Percentiles rank a stretch among this genome's conserved stretches.
phyloP scores from a whole-genome alignment of 371 early-diverging fungal species.

The Umbelopsis sp. region DNA sequence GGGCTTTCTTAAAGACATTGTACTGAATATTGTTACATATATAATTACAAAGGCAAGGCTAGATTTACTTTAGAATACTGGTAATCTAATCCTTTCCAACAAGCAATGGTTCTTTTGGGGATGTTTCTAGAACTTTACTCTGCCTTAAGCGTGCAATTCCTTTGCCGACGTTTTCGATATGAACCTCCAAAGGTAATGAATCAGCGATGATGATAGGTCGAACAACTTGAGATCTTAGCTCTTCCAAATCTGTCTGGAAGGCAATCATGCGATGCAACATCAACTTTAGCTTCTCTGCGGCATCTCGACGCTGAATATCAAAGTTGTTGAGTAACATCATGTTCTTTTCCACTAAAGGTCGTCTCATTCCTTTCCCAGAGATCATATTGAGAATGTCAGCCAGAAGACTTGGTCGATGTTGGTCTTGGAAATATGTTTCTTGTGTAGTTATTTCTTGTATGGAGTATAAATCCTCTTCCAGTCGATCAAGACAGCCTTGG shows the following conservation, averaged over 20 bases:
- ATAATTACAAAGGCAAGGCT: neutral
- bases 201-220: conserved; percentile 44
- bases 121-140: conserved; percentile 35
- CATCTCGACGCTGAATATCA: conserved; percentile 38
- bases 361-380: conserved; percentile 33
- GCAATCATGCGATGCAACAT: conserved; percentile 49
- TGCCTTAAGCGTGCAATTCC: conserved; percentile 45
- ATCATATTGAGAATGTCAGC: conserved; percentile 39
- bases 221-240: conserved; percentile 47
- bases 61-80: neutral
- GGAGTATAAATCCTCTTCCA: conserved; percentile 44
- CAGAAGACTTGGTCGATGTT: conserved; percentile 36
- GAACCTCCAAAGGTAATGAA: conserved; percentile 44
- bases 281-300: conserved; percentile 36
- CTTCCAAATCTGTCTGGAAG: conserved; percentile 55
- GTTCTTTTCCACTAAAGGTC: conserved; percentile 45
- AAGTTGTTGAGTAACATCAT: conserved; percentile 37
- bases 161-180: conserved; percentile 52
- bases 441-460: conserved; percentile 49
- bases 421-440: conserved; percentile 39
- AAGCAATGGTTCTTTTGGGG: neutral
- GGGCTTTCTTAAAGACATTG: too few species aligned
- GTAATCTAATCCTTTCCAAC: neutral
- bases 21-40: neutral
- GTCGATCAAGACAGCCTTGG: conserved; percentile 31